phyloP scores from a whole-genome alignment of 192 early-diverging fungal genomes.

The Kappamyces sp. region DNA sequence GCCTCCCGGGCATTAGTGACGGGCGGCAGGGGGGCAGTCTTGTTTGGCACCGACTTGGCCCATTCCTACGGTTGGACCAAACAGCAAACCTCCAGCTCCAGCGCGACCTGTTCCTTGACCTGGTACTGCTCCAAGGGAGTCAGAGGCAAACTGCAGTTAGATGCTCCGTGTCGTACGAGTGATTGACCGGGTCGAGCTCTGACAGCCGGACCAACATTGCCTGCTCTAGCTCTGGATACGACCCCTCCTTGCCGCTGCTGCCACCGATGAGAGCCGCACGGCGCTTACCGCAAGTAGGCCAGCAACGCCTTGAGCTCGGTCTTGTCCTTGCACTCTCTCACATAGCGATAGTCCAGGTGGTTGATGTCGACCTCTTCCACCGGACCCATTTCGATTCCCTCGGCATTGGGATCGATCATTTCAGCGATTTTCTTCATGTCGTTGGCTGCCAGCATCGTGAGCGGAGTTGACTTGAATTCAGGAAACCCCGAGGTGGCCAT shows the following conservation, averaged over 20 bases:
- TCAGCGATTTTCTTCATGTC: slow-evolving; percentile 1
- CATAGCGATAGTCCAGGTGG: slow-evolving; percentile 12
- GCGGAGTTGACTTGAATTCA: no score
- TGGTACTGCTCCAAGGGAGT: background rate
- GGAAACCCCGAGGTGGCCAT: no score
- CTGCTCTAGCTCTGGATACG: slow-evolving; percentile 28
- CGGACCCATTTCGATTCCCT: slow-evolving; percentile 3
- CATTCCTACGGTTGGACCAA: slow-evolving; percentile 2
- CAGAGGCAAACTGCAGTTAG: background rate
- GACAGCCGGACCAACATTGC: slow-evolving; percentile 19
- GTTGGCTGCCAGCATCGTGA: slow-evolving; percentile 12
- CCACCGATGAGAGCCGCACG: background rate
- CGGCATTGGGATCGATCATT: slow-evolving; percentile 6
- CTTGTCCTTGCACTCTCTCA: background rate
- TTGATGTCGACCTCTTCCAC: slow-evolving; percentile 7
- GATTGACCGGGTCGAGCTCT: slow-evolving; percentile 10
- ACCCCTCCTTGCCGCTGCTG: slow-evolving; percentile 29
- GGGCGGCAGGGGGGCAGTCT: background rate
- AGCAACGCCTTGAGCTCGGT: background rate
- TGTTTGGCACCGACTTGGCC: slow-evolving; percentile 17
- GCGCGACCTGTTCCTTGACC: background rate
- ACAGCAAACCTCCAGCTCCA: background rate
- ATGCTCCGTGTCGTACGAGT: background rate
- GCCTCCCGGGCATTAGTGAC: no score
- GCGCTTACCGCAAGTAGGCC: background rate